Conservation (phyloP, 352 stramenopile species). For the Achlya hypogyna region DNA sequence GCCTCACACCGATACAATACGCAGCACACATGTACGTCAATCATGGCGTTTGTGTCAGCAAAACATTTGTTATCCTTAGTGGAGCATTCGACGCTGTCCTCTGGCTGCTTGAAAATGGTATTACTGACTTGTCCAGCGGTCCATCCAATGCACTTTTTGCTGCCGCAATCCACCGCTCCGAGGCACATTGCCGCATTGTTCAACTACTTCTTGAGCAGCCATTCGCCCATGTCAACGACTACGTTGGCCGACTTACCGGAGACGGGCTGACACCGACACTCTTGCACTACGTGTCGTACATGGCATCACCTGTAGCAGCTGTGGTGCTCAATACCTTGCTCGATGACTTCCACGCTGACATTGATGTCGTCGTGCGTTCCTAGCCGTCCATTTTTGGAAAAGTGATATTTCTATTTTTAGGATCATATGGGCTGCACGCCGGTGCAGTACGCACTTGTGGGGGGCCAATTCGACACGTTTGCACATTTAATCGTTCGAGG, state of each 20-base stretch:
- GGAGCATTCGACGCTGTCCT: not conserved
- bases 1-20: not conserved
- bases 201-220: not conserved
- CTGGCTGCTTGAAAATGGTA: not conserved
- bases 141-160: too few relatives aligned
- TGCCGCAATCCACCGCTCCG: too few relatives aligned
- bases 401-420: not conserved
- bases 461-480: not conserved
- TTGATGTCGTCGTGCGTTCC: not conserved
- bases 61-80: not conserved
- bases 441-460: not conserved
- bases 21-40: not conserved
- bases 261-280: not conserved
- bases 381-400: not conserved
- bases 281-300: not conserved
- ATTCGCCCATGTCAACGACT: not conserved
- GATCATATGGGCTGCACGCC: not conserved
- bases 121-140: too few relatives aligned
- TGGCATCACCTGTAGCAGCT: too few relatives aligned
- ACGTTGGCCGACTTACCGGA: not conserved
- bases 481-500: not conserved
- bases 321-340: not conserved
- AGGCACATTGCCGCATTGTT: not conserved
- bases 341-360: not conserved
- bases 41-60: not conserved